phyloP scores from a whole-genome alignment of 2,329 filamentous ascomycete species.

The Colletotrichum noveboracense region DNA sequence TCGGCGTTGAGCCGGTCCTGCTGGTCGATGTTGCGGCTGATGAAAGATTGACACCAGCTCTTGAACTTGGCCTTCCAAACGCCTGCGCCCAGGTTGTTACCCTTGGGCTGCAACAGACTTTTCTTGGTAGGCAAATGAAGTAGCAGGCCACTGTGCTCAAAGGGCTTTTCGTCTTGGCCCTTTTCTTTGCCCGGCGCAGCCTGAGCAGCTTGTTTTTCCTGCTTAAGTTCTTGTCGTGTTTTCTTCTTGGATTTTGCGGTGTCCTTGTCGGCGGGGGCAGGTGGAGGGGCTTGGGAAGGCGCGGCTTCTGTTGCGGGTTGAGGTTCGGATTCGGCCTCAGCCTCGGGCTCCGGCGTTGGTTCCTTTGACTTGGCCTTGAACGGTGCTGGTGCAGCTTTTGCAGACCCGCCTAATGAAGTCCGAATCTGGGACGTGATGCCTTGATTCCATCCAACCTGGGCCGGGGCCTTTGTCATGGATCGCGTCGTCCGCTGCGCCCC shows the following conservation, averaged over 20 bases:
- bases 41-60: constrained; percentile 37
- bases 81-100: background rate
- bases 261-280: background rate
- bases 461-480: background rate
- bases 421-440: constrained; percentile 19
- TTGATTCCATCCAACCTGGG: constrained; percentile 17
- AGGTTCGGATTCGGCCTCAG: background rate
- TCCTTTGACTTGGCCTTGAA: background rate
- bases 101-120: constrained; percentile 9
- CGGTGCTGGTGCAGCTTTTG: background rate
- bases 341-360: background rate
- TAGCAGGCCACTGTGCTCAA: constrained; percentile 1
- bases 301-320: background rate
- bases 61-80: constrained; percentile 38
- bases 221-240: background rate
- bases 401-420: constrained; percentile 9
- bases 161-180: background rate
- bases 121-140: constrained; percentile 7
- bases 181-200: background rate
- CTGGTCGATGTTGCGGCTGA: constrained; percentile 12
- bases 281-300: background rate
- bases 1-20: constrained; percentile 6
- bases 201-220: background rate
- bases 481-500: background rate
- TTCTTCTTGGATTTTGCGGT: background rate